Evolutionary conservation across 371 early-diverging fungal species (phyloP).

Genomic region (Fennellomyces sp.): DNA sequence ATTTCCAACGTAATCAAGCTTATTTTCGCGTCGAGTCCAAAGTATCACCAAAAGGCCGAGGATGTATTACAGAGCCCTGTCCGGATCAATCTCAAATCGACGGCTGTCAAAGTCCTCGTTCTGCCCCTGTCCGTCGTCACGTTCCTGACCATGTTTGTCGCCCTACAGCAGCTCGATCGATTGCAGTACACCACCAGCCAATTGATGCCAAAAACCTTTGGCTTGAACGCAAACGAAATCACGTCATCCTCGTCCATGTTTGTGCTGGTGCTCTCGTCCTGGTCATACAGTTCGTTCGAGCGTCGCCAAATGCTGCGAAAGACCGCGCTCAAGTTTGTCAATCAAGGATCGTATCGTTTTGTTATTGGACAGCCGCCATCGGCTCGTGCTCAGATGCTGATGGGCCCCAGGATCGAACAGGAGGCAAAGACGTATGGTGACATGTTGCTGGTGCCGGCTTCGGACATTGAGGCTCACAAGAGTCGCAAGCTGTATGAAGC

Average conservation of each 20-base stretch:
- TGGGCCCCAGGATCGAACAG: slow-evolving; percentile 42
- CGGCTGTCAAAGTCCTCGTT: slow-evolving; percentile 49
- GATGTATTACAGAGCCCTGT: slow-evolving; percentile 30
- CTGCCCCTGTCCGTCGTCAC: slow-evolving; percentile 53
- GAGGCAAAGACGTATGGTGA: slow-evolving; percentile 55
- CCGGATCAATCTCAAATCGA: slow-evolving; percentile 36
- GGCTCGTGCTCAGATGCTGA: slow-evolving; percentile 33
- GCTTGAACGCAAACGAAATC: slow-evolving; percentile 14
- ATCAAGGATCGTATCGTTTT: slow-evolving; percentile 53
- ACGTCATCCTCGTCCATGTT: slow-evolving; percentile 19
- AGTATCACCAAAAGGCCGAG: slow-evolving; percentile 44
- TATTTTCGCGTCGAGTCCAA: slow-evolving; percentile 50
- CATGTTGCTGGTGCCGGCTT: slow-evolving; percentile 58
- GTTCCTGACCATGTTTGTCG: slow-evolving; percentile 52
- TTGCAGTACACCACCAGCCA: slow-evolving; percentile 48
- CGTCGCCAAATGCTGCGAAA: slow-evolving; percentile 51
- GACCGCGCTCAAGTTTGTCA: slow-evolving; percentile 40
- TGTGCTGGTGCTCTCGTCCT: slow-evolving; percentile 59
- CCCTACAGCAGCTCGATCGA: slow-evolving; percentile 47
- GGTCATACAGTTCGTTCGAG: slow-evolving; percentile 46
- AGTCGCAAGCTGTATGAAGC: slow-evolving; percentile 59
- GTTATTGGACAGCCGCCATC: slow-evolving; percentile 60
- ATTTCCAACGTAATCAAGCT: slow-evolving; percentile 53
- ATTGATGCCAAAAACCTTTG: slow-evolving; percentile 34
- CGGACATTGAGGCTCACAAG: slow-evolving; percentile 50